Evolutionary conservation across 805 yeast species (phyloP), one percentile per base, ranked within the genome.

Genomic region (Schwanniomyces occidentalis): DNA sequence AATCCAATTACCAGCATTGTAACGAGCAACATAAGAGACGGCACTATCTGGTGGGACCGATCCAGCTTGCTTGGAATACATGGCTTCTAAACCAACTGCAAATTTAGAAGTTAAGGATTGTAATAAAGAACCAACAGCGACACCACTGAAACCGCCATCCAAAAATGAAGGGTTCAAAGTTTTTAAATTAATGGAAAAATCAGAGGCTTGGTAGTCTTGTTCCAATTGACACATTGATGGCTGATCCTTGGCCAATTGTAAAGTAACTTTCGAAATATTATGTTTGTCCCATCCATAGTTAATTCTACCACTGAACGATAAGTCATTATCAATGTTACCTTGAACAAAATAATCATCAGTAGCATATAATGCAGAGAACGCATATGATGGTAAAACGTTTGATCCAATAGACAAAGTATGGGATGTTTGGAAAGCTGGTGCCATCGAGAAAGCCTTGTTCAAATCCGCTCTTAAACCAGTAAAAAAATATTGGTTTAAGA

Each of bases 391-490:
- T 63, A 86, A 73, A 30, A 79, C 77, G 46, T 82, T 80, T 38
- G 95, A 84, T 31, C 98, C 98, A 48, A 87, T 72, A 24, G 95
- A 75, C 57, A 93, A 84, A 41, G 96, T 83, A 62, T 93, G 99
- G 44, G 96, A 84, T 40, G 95, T 85, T 75, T 93, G 98, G 83
- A 93, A 93, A 40, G 87, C 90, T 39, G 99, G 99, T 65, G 81
- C 82, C 75, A 90, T 76, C 45, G 85, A 69, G 58, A 93, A 88
- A 9, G 90, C 87, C 75, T 91, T 91, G 70, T 87, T 85, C 52
- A 93, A 77, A 64, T 93, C 99, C 38, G 98, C 99, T 61, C 96
- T 85, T 56, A 93, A 76, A 40, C 99, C 99, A 24, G 95, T 83
- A 75, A 91, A 91, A 65, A 83, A 81, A 70, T 86, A 85, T 59